These are phyloP conservation scores for Talaromyces trachyspermus DNA, from an alignment of 495 filamentous ascomycete species.

Conservation along the genomic window DNA sequence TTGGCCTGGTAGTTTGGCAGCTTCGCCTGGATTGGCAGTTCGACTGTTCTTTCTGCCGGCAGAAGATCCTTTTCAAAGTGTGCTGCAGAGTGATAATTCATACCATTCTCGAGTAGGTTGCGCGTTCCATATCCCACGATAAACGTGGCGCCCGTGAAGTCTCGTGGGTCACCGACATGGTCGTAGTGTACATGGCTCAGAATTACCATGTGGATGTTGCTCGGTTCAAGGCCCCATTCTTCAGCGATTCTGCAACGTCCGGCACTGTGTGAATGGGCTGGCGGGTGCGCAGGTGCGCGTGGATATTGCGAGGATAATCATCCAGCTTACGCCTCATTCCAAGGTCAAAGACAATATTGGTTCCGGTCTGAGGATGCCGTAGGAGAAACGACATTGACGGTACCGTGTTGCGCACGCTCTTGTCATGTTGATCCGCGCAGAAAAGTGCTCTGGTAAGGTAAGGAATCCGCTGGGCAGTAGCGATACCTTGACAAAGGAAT, in stretches of 20 bases:
- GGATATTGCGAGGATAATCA: neutral
- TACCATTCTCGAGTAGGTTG: neutral
- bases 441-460: constrained; percentile 2
- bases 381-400: constrained; percentile 1
- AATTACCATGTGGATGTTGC: constrained; percentile 36
- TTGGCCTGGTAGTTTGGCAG: neutral
- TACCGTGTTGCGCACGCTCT: neutral
- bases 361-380: neutral
- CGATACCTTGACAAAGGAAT: neutral
- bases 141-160: constrained; percentile 37
- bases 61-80: constrained; percentile 1
- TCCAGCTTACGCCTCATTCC: neutral
- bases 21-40: neutral
- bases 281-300: neutral
- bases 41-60: neutral
- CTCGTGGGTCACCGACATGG: constrained; percentile 39
- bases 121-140: constrained; percentile 18
- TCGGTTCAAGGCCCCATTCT: neutral
- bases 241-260: neutral
- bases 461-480: neutral
- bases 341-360: constrained; percentile 1
- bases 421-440: constrained; percentile 1
- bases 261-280: constrained; percentile 1
- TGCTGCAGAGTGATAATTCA: constrained; percentile 3
- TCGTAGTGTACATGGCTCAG: constrained; percentile 48